Conservation (phyloP, 768 basidiomycete species). For the Tylopilus cervinicoccineus region DNA sequence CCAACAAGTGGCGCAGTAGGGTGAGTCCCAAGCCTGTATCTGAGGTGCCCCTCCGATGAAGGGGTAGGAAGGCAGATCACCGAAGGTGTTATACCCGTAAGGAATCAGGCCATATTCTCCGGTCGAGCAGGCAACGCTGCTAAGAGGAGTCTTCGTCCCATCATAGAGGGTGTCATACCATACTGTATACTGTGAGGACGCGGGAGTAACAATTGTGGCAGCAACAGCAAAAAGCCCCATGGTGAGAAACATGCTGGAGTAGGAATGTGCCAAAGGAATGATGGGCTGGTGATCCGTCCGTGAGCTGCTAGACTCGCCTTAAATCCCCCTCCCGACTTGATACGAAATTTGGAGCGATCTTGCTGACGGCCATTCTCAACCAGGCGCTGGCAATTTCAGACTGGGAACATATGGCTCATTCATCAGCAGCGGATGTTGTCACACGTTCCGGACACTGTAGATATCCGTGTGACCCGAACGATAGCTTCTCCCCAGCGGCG, state of each 20-base stretch:
- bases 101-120: conserved; percentile 38
- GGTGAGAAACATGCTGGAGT: background rate
- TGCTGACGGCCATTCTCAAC: background rate
- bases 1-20: conserved; percentile 60
- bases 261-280: background rate
- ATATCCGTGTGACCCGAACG: too few species aligned
- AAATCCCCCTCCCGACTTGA: background rate
- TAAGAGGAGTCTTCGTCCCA: conserved; percentile 35
- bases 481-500: too few species aligned
- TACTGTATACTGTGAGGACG: conserved; percentile 22
- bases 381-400: background rate
- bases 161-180: conserved; percentile 54
- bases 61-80: conserved; percentile 18
- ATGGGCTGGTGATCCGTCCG: too few species aligned
- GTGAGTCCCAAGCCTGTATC: conserved; percentile 49
- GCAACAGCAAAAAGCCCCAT: conserved; percentile 7
- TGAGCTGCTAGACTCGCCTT: background rate
- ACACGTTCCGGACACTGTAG: too few species aligned
- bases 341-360: background rate
- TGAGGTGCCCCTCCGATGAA: conserved; percentile 54
- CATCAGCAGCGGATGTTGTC: background rate
- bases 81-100: background rate
- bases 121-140: conserved; percentile 47
- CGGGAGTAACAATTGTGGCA: conserved; percentile 4
- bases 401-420: too few species aligned